These are phyloP conservation scores for Henckelia pumila DNA, from an alignment of 257 asterid genomes.

Conservation along the genomic window DNA sequence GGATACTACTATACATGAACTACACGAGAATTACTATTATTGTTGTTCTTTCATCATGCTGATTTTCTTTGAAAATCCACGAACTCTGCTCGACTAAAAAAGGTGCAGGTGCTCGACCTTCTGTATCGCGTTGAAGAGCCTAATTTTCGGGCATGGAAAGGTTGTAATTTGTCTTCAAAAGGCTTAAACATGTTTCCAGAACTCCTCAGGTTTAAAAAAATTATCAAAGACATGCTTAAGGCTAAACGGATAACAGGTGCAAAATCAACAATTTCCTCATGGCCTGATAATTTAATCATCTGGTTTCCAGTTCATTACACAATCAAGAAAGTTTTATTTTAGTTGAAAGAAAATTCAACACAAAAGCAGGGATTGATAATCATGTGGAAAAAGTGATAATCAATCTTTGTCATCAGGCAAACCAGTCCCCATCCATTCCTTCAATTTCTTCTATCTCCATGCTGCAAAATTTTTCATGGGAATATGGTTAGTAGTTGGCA, in stretches of 20 bases:
- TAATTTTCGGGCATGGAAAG: neutral
- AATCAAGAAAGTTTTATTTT: neutral
- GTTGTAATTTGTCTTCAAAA: neutral
- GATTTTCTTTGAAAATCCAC: neutral
- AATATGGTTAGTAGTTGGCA: slow-evolving; percentile 8
- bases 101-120: too few relatives aligned
- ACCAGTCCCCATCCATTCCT: slow-evolving; percentile 89
- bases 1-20: neutral
- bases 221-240: neutral
- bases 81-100: too few relatives aligned
- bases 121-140: neutral
- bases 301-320: neutral
- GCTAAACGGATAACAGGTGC: too few relatives aligned
- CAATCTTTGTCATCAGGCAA: slow-evolving; percentile 59
- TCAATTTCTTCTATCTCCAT: slow-evolving; percentile 91
- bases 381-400: slow-evolving; percentile 37
- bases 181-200: neutral
- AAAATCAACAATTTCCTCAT: neutral
- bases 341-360: neutral
- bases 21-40: neutral
- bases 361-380: slow-evolving; percentile 29
- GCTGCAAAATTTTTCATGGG: slow-evolving; percentile 47
- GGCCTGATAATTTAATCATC: neutral
- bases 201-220: too few relatives aligned
- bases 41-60: neutral